These are phyloP conservation scores for Balansia obtecta DNA, from an alignment of 2,329 filamentous ascomycete species.

Conservation along the genomic window DNA sequence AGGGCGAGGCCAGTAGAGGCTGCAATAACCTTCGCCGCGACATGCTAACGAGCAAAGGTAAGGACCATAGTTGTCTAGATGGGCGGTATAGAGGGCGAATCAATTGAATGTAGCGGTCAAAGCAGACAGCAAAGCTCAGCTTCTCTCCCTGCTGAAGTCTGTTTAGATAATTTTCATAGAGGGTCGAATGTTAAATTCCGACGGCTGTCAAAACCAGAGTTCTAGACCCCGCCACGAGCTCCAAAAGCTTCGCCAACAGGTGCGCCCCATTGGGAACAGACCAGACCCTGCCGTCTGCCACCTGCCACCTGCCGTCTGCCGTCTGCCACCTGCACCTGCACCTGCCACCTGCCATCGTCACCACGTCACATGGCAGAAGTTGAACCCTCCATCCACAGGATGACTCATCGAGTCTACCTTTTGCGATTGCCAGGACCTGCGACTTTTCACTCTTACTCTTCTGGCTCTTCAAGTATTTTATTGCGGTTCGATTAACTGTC, in stretches of 20 bases:
- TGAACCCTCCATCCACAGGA: background rate
- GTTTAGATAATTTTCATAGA: too few relatives aligned
- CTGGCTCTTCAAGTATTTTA: background rate
- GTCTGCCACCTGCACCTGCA: background rate
- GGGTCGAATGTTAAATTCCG: background rate
- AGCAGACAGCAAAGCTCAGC: too few relatives aligned
- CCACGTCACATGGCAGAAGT: background rate
- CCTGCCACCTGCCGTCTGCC: background rate
- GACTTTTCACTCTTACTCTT: background rate
- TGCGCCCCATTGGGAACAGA: background rate
- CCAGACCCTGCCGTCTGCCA: too few relatives aligned
- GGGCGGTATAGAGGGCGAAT: background rate
- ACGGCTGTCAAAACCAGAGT: background rate
- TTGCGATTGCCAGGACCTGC: background rate
- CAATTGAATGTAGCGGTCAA: too few relatives aligned
- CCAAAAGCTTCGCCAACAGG: background rate
- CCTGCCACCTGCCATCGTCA: background rate
- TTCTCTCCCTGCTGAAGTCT: too few relatives aligned
- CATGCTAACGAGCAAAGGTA: conserved; percentile 9
- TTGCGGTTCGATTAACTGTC: background rate
- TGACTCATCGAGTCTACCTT: background rate
- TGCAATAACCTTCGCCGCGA: conserved; percentile 4
- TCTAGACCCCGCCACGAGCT: background rate
- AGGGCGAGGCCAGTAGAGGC: background rate
- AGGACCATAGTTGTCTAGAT: background rate